A percentile compares a stretch with the other conserved stretches of the same genome.
Evolutionary conservation across 345 rosid species (phyloP).

Genomic region (Salix koriyanagi): DNA sequence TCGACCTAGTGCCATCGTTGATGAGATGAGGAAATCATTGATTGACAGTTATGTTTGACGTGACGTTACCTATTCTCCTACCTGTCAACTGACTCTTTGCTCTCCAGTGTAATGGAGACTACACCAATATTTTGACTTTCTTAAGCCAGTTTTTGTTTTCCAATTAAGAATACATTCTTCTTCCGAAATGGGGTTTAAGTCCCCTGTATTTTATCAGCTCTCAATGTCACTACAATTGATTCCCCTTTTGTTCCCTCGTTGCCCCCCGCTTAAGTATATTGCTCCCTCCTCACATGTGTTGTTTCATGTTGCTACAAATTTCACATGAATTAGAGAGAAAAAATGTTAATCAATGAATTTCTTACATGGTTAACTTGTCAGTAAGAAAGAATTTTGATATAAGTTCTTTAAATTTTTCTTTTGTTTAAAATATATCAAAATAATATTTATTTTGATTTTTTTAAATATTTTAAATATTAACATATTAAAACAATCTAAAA

Average conservation of each 20-base stretch:
- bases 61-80: neutral
- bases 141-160: neutral
- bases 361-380: too few relatives aligned
- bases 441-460: too few relatives aligned
- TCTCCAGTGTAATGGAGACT: neutral
- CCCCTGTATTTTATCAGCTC: neutral
- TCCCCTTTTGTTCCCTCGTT: neutral
- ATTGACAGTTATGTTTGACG: conserved; percentile 66
- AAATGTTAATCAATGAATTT: too few relatives aligned
- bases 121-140: neutral
- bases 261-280: neutral
- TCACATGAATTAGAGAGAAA: too few relatives aligned
- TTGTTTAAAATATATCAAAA: too few relatives aligned
- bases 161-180: neutral
- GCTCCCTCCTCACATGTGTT: too few relatives aligned
- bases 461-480: too few relatives aligned
- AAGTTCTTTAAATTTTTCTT: too few relatives aligned
- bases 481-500: too few relatives aligned
- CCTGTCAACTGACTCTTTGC: neutral
- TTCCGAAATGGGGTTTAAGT: neutral
- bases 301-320: too few relatives aligned
- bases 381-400: too few relatives aligned
- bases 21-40: conserved; percentile 89
- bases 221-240: neutral
- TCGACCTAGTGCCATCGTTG: conserved; percentile 72